Base-by-base conservation (phyloP, 495 filamentous ascomycete species). In the Arthonia radiata region DNA sequence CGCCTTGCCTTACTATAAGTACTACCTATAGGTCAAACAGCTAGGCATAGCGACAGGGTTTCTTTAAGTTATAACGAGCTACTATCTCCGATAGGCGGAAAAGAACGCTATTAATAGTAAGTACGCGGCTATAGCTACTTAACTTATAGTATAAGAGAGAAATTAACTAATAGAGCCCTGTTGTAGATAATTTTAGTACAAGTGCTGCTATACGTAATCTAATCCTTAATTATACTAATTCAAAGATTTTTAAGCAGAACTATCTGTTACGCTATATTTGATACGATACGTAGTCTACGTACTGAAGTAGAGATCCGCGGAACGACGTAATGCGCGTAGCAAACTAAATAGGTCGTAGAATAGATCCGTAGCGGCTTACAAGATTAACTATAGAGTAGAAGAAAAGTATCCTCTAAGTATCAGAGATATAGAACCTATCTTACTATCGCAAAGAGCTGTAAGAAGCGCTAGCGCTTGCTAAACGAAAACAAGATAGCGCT, bases 261-360 rank as follows among this genome's bases (percentile, higher is more conserved):
- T 39, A 39, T 23, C 29, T 39, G 12, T 39, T 30, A 10, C 17
- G 30, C 11, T 32, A 29, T 15, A 39, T 39, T 21, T 17, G 27
- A 14, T 36, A 39, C 33, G 23, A 36, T 24, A 39, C 26, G 15
- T 24, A 39, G 25, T 33, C 29, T 13, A 29, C 26, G 13, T 36
- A 29, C 18, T 18, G 17, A 12, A 30, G 33, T 12, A 36, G 25
- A 15, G 27, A n/a, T 8, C 17, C 29, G 24, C n/a, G 24, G 7
- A 16, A 17, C 11, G 22, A 34, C 12, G 33, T 32, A n/a, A 28
- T 34, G 13, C 10, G 25, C 24, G 34, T 25, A 8, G 26, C 18
- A 5, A 37, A 35, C 15, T 25, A 17, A 17, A 39, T 39, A 12
- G 31, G 27, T 13, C 11, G 13, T 25, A 15, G 6, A 6, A 29